Percentiles rank a stretch among this genome's conserved stretches.
These are phyloP conservation scores for Mycena alexandri DNA, from an alignment of 768 basidiomycete genomes.

Conservation along the genomic window DNA sequence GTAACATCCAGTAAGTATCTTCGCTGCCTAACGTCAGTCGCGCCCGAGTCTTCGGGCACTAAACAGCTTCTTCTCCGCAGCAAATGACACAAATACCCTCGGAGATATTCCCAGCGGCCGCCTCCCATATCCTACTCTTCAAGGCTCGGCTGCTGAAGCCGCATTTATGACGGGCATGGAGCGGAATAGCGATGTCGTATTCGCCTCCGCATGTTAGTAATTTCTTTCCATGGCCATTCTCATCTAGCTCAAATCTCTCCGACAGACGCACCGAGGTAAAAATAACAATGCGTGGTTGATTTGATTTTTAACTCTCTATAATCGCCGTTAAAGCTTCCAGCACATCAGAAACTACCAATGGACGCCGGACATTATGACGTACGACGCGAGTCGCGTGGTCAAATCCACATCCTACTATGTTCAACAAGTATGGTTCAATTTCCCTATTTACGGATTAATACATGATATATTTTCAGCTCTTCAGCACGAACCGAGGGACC, in stretches of 20 bases:
- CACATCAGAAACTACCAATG: constrained; percentile 53
- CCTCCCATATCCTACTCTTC: constrained; percentile 48
- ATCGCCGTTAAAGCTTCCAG: constrained; percentile 43
- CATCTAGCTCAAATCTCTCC: neutral
- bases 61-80: constrained; percentile 44
- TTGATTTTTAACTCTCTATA: neutral
- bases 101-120: constrained; percentile 47
- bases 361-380: constrained; percentile 55
- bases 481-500: constrained; percentile 52
- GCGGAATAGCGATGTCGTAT: constrained; percentile 70
- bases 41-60: no score
- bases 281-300: neutral
- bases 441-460: constrained; percentile 13
- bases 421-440: constrained; percentile 47
- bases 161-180: constrained; percentile 75
- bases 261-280: constrained; percentile 46
- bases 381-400: constrained; percentile 51
- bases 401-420: constrained; percentile 54
- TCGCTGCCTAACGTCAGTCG: neutral
- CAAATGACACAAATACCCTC: constrained; percentile 46
- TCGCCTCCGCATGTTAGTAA: constrained; percentile 60
- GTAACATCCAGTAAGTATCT: constrained; percentile 53
- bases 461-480: constrained; percentile 43
- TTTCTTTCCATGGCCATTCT: neutral
- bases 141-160: constrained; percentile 64